Percentiles rank a stretch among this genome's conserved stretches.
These are phyloP conservation scores for Limnomonas spitsbergensis DNA, from an alignment of 139 green algal species.

Conservation along the genomic window DNA sequence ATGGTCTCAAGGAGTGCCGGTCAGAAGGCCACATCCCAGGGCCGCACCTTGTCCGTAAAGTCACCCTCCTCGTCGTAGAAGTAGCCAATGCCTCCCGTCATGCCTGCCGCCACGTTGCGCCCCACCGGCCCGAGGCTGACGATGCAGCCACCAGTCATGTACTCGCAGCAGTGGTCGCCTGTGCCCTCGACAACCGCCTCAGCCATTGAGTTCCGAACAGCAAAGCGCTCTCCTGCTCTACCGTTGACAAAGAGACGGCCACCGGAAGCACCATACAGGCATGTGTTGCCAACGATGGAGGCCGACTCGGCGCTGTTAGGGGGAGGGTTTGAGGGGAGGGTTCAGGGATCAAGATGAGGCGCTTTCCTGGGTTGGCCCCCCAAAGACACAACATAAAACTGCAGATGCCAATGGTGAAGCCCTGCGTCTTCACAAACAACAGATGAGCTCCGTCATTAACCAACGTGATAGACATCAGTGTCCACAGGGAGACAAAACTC, in stretches of 20 bases:
- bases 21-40: too few species aligned
- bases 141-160: conserved; percentile 32
- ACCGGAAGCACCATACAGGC: conserved; percentile 96
- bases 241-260: conserved; percentile 91
- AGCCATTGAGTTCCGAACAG: conserved; percentile 88
- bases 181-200: conserved; percentile 93
- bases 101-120: conserved; percentile 94
- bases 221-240: conserved; percentile 68
- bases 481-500: too few species aligned
- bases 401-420: too few species aligned
- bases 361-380: too few species aligned
- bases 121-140: conserved; percentile 73
- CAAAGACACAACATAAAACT: too few species aligned
- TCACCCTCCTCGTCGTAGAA: conserved; percentile 92
- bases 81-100: conserved; percentile 95
- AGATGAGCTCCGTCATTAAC: too few species aligned
- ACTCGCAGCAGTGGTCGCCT: conserved; percentile 98
- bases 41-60: conserved; percentile 78
- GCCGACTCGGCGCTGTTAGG: conserved; percentile 46
- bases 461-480: too few species aligned
- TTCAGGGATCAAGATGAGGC: too few species aligned
- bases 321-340: background rate
- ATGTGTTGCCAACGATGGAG: conserved; percentile 95
- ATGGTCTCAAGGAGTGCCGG: too few species aligned
- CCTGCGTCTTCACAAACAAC: too few species aligned